phyloP scores from a whole-genome alignment of 176 grass and related monocot species.

The Areca catechu region DNA sequence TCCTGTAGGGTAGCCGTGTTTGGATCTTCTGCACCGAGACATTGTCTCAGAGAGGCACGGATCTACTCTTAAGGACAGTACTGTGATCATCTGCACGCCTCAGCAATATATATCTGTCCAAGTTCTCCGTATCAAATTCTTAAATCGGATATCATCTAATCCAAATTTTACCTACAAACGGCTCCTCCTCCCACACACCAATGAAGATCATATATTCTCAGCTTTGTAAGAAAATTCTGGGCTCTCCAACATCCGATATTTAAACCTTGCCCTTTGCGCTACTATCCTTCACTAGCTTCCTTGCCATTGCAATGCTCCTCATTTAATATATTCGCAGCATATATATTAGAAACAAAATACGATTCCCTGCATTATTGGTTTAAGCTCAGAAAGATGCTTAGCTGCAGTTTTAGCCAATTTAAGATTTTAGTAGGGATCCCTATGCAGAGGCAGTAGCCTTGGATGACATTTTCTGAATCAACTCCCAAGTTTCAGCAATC shows the following conservation, averaged over 20 bases:
- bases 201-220: constrained; percentile 34
- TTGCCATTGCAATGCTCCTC: constrained; percentile 32
- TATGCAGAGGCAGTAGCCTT: constrained; percentile 20
- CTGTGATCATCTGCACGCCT: no score
- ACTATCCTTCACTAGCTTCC: constrained; percentile 42
- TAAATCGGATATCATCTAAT: no score
- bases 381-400: constrained; percentile 51
- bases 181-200: constrained; percentile 23
- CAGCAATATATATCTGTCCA: no score
- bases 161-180: no score
- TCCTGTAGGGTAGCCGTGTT: no score
- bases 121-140: no score
- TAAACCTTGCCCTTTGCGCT: constrained; percentile 35
- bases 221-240: constrained; percentile 15
- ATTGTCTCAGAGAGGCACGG: no score
- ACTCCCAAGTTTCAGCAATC: constrained; percentile 43
- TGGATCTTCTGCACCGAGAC: no score
- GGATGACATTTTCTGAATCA: constrained; percentile 31
- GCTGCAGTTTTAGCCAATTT: constrained; percentile 40
- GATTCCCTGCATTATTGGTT: constrained; percentile 53
- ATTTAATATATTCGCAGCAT: constrained; percentile 40
- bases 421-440: constrained; percentile 51
- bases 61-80: no score
- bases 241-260: constrained; percentile 25
- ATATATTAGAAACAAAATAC: constrained; percentile 56